These are phyloP conservation scores for Hypoxylon sp. DNA, from an alignment of 2,329 filamentous ascomycete genomes.

Conservation along the genomic window DNA sequence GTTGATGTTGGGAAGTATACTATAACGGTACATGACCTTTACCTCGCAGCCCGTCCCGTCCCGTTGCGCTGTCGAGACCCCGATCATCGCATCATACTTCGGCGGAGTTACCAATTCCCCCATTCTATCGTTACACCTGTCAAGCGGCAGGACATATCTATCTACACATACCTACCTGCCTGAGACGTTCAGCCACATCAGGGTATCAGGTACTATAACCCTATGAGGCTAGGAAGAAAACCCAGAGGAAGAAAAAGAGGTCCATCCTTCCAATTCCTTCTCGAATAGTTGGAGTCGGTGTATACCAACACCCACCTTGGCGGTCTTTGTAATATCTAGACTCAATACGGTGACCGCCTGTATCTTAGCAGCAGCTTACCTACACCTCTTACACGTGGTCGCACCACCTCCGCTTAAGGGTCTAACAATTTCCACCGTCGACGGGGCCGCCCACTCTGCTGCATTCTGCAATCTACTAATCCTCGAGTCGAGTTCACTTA, in stretches of 20 bases:
- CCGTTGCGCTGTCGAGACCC: slow-evolving; percentile 32
- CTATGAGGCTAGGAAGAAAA: slow-evolving; percentile 9
- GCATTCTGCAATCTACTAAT: not conserved
- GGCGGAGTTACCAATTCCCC: slow-evolving; percentile 30
- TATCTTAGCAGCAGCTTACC: slow-evolving; percentile 1
- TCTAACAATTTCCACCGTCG: slow-evolving; percentile 15
- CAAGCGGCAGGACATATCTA: slow-evolving; percentile 40
- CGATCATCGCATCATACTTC: slow-evolving; percentile 36
- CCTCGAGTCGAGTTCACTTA: slow-evolving; percentile 24
- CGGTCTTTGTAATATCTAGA: not conserved
- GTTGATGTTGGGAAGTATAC: slow-evolving; percentile 7
- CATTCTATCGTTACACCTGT: slow-evolving; percentile 40
- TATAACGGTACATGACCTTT: not conserved
- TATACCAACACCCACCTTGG: not conserved
- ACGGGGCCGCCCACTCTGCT: slow-evolving; percentile 4
- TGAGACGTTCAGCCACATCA: slow-evolving; percentile 14
- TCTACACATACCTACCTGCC: slow-evolving; percentile 10
- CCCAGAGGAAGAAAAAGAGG: slow-evolving; percentile 6
- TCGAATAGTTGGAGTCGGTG: slow-evolving; percentile 26
- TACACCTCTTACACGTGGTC: not conserved
- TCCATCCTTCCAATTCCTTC: slow-evolving; percentile 27
- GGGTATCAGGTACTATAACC: slow-evolving; percentile 32
- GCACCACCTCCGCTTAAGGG: slow-evolving; percentile 28
- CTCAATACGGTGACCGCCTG: not conserved
- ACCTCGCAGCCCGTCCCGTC: slow-evolving; percentile 28